phyloP scores from a whole-genome alignment of 768 basidiomycete species.

The Pisolithus albus region DNA sequence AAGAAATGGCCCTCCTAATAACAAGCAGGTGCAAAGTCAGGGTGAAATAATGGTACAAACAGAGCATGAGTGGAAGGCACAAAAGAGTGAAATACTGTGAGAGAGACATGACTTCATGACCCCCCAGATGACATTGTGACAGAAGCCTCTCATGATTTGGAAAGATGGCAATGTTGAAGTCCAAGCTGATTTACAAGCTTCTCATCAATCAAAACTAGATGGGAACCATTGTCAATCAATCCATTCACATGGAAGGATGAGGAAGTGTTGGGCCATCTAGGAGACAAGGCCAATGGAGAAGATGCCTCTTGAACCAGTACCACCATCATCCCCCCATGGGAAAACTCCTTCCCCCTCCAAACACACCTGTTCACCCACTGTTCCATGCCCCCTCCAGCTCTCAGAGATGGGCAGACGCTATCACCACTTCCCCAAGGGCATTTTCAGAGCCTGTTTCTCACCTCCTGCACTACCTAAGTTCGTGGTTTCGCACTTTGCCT shows the following conservation, averaged over 20 bases:
- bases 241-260: conserved; percentile 43
- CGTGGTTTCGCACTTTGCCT: too few relatives aligned
- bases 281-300: too few relatives aligned
- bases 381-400: too few relatives aligned
- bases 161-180: neutral
- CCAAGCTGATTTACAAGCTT: conserved; percentile 12
- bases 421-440: too few relatives aligned
- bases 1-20: conserved; percentile 32
- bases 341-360: too few relatives aligned
- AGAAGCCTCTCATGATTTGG: neutral
- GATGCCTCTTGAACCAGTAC: too few relatives aligned
- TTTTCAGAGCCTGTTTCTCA: too few relatives aligned
- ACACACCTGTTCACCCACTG: too few relatives aligned
- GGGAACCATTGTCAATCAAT: conserved; percentile 29
- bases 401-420: too few relatives aligned
- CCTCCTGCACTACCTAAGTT: too few relatives aligned
- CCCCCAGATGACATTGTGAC: conserved; percentile 1
- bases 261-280: too few relatives aligned
- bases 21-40: conserved; percentile 19
- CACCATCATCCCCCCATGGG: too few relatives aligned
- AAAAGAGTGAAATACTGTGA: conserved; percentile 11
- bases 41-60: conserved; percentile 20
- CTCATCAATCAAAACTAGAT: conserved; percentile 27
- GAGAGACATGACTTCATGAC: neutral
- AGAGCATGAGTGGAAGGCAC: neutral